Evolutionary conservation across 2,329 filamentous ascomycete genomes (phyloP).

Genomic region (Botrytis porri): DNA sequence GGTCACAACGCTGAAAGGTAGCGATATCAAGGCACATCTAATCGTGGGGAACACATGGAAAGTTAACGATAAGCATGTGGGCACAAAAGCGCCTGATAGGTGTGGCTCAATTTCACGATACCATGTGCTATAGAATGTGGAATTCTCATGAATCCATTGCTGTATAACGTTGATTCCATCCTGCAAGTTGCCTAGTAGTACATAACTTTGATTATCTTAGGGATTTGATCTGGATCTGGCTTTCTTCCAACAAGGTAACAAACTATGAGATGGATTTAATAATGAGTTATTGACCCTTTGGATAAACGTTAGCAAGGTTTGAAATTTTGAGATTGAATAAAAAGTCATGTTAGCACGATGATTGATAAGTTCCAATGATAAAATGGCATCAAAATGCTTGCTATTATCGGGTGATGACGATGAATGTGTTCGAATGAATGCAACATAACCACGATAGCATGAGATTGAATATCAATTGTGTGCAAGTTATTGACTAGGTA

Average conservation of each 20-base stretch:
- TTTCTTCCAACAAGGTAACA: not conserved
- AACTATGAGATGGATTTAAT: not conserved
- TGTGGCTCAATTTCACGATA: not conserved
- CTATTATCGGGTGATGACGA: not conserved
- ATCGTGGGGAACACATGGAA: conserved; percentile 3
- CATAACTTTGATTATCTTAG: not conserved
- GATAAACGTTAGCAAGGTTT: not conserved
- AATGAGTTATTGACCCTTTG: not conserved
- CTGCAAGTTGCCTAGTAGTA: not conserved
- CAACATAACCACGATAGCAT: not conserved
- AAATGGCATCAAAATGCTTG: not conserved
- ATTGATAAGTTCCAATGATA: not conserved
- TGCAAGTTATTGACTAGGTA: not conserved
- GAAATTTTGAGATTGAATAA: not conserved
- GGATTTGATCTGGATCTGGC: too few species aligned
- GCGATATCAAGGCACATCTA: conserved; percentile 3
- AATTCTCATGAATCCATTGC: not conserved
- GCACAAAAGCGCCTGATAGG: not conserved
- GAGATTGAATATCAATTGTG: not conserved
- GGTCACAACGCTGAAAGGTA: conserved; percentile 1
- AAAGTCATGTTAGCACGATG: not conserved
- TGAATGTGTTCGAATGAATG: not conserved
- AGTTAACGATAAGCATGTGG: not conserved
- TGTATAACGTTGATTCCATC: not conserved
- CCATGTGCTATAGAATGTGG: conserved; percentile 6